These are phyloP conservation scores for Mucor lusitanicus DNA, from an alignment of 371 early-diverging fungal species.

Conservation along the genomic window DNA sequence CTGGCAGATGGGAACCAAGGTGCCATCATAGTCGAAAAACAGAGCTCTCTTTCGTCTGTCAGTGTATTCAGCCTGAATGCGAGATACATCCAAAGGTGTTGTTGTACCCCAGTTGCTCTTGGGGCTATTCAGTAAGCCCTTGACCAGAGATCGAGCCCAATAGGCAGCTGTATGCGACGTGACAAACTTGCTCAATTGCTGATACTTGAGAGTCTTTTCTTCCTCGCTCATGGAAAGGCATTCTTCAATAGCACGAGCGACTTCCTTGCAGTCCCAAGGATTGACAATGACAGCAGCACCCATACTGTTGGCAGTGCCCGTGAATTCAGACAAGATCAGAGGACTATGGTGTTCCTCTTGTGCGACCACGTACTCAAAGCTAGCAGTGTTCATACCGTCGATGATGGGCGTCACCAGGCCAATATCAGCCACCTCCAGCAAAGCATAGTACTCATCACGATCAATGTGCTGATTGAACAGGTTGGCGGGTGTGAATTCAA, in stretches of 20 bases:
- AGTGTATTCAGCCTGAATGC: slow-evolving; percentile 51
- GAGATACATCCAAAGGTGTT: slow-evolving; percentile 57
- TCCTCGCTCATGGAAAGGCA: slow-evolving; percentile 83
- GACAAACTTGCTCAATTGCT: slow-evolving; percentile 86
- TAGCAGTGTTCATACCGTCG: slow-evolving; percentile 99
- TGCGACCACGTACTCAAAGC: slow-evolving; percentile 97
- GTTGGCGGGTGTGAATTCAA: slow-evolving; percentile 93
- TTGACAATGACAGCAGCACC: slow-evolving; percentile 90
- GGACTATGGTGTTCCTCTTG: slow-evolving; percentile 92
- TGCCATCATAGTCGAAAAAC: slow-evolving; percentile 89
- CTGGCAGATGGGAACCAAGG: slow-evolving; percentile 70
- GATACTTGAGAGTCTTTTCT: slow-evolving; percentile 78
- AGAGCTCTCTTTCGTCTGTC: slow-evolving; percentile 65
- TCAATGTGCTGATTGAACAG: slow-evolving; percentile 95
- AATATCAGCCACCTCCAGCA: slow-evolving; percentile 94
- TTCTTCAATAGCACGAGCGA: slow-evolving; percentile 89
- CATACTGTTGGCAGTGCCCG: slow-evolving; percentile 93
- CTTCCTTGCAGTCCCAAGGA: slow-evolving; percentile 95
- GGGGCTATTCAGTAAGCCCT: slow-evolving; percentile 48
- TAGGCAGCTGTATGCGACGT: slow-evolving; percentile 84
- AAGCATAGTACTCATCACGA: slow-evolving; percentile 93
- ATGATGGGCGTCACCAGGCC: slow-evolving; percentile 94
- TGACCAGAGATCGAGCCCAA: slow-evolving; percentile 89
- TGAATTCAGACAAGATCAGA: slow-evolving; percentile 94
- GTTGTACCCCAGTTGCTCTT: slow-evolving; percentile 56